phyloP scores from a whole-genome alignment of 495 filamentous ascomycete genomes.

The Trichoderma erinaceum region DNA sequence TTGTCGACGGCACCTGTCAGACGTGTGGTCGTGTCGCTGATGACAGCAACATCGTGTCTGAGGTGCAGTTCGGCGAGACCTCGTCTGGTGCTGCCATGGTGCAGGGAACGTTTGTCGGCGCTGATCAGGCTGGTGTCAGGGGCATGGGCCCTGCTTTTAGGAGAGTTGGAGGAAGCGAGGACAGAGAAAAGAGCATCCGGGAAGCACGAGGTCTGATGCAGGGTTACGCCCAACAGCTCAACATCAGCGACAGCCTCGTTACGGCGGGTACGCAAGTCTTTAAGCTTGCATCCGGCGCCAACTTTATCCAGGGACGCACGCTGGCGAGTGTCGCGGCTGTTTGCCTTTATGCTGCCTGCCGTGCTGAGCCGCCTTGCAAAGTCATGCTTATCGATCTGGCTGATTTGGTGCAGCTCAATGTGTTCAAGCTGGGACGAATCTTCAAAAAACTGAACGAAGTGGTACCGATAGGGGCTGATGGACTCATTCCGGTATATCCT shows the following conservation, averaged over 20 bases:
- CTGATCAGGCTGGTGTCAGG: conserved; percentile 57
- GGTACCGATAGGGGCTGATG: conserved; percentile 49
- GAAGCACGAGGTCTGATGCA: conserved; percentile 47
- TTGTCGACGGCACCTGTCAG: conserved; percentile 60
- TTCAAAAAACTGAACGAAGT: conserved; percentile 70
- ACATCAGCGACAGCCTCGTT: conserved; percentile 52
- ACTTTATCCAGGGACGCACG: conserved; percentile 87
- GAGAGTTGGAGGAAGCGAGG: conserved; percentile 40
- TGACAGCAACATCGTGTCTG: conserved; percentile 81
- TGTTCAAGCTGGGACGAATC: conserved; percentile 80
- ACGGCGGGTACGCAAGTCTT: conserved; percentile 66
- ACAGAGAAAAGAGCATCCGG: conserved; percentile 64
- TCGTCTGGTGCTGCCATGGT: conserved; percentile 80
- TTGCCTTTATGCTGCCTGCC: conserved; percentile 81
- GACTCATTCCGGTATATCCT: conserved; percentile 56
- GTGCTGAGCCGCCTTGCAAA: conserved; percentile 52
- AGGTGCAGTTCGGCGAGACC: conserved; percentile 83
- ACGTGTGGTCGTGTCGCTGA: conserved; percentile 77
- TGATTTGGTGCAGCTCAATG: conserved; percentile 79
- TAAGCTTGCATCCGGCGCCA: conserved; percentile 65
- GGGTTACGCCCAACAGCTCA: conserved; percentile 40
- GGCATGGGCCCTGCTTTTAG: conserved; percentile 48
- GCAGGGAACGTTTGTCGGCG: conserved; percentile 79
- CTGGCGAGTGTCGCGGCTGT: conserved; percentile 76
- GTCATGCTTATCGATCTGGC: conserved; percentile 94